Evolutionary conservation across 257 asterid species (phyloP).

Genomic region (Nicotiana knightiana): DNA sequence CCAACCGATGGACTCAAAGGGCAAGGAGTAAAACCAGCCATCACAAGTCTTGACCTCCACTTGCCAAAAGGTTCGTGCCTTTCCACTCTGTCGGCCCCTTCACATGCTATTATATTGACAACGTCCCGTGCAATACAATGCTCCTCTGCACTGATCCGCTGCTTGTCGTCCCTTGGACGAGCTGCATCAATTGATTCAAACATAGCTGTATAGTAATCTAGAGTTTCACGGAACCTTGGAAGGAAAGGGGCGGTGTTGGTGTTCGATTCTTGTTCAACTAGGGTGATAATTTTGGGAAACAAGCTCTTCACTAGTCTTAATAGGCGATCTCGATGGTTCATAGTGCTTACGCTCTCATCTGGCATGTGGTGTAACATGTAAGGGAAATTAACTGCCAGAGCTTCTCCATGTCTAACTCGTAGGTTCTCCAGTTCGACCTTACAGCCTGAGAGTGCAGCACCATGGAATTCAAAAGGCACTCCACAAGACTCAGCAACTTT

Average conservation of each 20-base stretch:
- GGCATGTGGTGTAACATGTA: slow-evolving; percentile 93
- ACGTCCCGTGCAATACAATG: slow-evolving; percentile 78
- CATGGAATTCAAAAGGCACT: slow-evolving; percentile 74
- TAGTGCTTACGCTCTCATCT: slow-evolving; percentile 86
- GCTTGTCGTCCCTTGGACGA: slow-evolving; percentile 57
- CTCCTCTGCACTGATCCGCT: slow-evolving; percentile 71
- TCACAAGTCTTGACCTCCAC: slow-evolving; percentile 63
- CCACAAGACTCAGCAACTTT: slow-evolving; percentile 57
- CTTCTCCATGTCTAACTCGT: slow-evolving; percentile 49
- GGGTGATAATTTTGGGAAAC: slow-evolving; percentile 73
- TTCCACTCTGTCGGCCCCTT: slow-evolving; percentile 73
- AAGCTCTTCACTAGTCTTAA: slow-evolving; percentile 60
- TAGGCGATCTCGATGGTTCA: slow-evolving; percentile 75
- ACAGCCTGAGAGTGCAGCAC: slow-evolving; percentile 66
- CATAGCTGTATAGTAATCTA: slow-evolving; percentile 80
- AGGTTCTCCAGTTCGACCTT: slow-evolving; percentile 55
- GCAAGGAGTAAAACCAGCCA: slow-evolving; percentile 65
- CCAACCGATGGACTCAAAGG: slow-evolving; percentile 56
- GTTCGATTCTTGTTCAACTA: slow-evolving; percentile 83
- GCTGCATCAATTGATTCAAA: slow-evolving; percentile 77
- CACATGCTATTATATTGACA: slow-evolving; percentile 80
- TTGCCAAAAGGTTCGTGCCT: slow-evolving; percentile 82
- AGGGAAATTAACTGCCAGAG: slow-evolving; percentile 79
- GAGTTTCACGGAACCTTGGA: slow-evolving; percentile 65
- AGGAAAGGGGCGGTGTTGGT: slow-evolving; percentile 70